Percentiles rank a stretch among this genome's conserved stretches.
phyloP scores from a whole-genome alignment of 768 basidiomycete genomes.

The Cystobasidium tubakii region DNA sequence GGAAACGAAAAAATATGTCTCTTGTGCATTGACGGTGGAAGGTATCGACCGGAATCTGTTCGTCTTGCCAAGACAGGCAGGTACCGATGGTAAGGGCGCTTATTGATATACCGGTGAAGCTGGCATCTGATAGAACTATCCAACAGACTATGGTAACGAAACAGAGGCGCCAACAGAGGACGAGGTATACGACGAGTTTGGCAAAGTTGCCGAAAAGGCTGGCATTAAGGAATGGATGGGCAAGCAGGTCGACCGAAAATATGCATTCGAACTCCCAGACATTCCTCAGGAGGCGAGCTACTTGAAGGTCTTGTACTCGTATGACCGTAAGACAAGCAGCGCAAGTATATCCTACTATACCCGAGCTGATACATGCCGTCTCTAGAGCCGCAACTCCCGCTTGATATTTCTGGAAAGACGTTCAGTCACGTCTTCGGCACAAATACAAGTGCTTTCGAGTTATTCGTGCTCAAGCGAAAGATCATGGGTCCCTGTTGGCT shows the following conservation, averaged over 20 bases:
- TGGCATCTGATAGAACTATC: neutral
- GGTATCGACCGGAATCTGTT: slow-evolving; percentile 85
- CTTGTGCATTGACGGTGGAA: slow-evolving; percentile 78
- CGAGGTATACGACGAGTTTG: slow-evolving; percentile 78
- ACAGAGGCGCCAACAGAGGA: slow-evolving; percentile 68
- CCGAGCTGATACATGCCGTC: neutral
- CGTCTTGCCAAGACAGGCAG: slow-evolving; percentile 64
- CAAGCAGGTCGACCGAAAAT: slow-evolving; percentile 80
- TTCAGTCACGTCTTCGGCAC: slow-evolving; percentile 85
- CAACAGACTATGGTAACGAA: slow-evolving; percentile 57
- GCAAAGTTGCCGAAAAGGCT: slow-evolving; percentile 64
- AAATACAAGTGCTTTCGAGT: slow-evolving; percentile 84
- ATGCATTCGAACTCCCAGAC: slow-evolving; percentile 80
- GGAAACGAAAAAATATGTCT: slow-evolving; percentile 57
- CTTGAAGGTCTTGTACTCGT: slow-evolving; percentile 90
- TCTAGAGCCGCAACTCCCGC: slow-evolving; percentile 54
- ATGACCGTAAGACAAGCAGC: slow-evolving; percentile 59
- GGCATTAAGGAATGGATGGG: slow-evolving; percentile 70
- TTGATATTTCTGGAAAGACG: slow-evolving; percentile 68
- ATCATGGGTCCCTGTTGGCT: slow-evolving; percentile 99
- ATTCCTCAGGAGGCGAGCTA: slow-evolving; percentile 73
- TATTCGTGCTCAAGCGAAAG: slow-evolving; percentile 86
- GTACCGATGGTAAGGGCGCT: slow-evolving; percentile 28
- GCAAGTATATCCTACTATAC: neutral
- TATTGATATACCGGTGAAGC: neutral